phyloP scores from a whole-genome alignment of 139 green algal genomes.

The Bryopsis sp. region DNA sequence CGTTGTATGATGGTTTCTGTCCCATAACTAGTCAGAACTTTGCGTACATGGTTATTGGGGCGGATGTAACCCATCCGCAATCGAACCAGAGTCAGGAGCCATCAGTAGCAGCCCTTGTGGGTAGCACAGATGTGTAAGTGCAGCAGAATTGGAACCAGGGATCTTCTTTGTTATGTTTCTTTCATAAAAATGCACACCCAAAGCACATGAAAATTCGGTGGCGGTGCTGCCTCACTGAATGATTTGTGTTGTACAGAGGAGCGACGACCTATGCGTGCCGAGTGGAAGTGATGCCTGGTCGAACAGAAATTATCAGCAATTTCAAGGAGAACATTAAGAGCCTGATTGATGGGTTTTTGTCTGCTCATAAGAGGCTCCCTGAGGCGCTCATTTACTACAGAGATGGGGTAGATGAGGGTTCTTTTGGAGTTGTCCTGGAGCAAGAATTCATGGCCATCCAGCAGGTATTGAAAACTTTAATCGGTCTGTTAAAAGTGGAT shows the following conservation, averaged over 20 bases:
- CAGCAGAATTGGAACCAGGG: too few relatives aligned
- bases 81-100: background rate
- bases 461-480: slow-evolving; percentile 24
- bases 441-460: slow-evolving; percentile 12
- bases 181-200: too few relatives aligned
- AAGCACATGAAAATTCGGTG: too few relatives aligned
- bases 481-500: too few relatives aligned
- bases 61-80: slow-evolving; percentile 54
- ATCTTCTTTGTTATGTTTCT: too few relatives aligned
- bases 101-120: background rate
- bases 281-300: background rate
- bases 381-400: slow-evolving; percentile 16
- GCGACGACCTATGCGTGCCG: background rate
- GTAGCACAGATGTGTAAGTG: too few relatives aligned
- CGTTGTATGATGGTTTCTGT: background rate
- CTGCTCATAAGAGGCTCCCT: background rate
- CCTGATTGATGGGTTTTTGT: slow-evolving; percentile 5
- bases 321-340: slow-evolving; percentile 11
- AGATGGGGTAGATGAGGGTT: slow-evolving; percentile 19
- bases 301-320: slow-evolving; percentile 13
- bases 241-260: too few relatives aligned
- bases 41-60: slow-evolving; percentile 57
- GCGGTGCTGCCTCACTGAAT: too few relatives aligned
- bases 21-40: slow-evolving; percentile 3
- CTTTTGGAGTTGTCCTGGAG: slow-evolving; percentile 8